These are phyloP conservation scores for Monosporozyma siamensis DNA, from an alignment of 805 yeast genomes.

Conservation along the genomic window DNA sequence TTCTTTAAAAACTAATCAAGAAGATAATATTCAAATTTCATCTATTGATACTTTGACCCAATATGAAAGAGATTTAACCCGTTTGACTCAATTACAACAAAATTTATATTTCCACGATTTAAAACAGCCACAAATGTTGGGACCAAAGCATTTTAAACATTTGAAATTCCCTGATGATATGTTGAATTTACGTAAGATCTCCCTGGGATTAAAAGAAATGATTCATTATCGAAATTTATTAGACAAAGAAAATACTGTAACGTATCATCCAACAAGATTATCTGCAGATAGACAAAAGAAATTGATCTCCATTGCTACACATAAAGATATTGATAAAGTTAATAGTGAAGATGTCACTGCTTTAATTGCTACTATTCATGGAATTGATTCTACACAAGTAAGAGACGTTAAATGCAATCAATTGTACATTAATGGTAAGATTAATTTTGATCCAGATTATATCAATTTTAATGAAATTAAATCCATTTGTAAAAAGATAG, in stretches of 20 bases:
- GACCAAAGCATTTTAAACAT: conserved; percentile 13
- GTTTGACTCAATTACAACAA: conserved; percentile 11
- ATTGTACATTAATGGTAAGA: conserved; percentile 3
- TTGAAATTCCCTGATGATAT: conserved; percentile 18
- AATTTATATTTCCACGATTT: conserved; percentile 13
- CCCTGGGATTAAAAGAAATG: conserved; percentile 4
- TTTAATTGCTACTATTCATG: conserved; percentile 15
- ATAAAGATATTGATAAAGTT: not conserved
- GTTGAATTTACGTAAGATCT: conserved; percentile 6
- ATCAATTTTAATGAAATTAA: conserved; percentile 14
- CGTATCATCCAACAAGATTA: no score
- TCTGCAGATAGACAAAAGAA: not conserved
- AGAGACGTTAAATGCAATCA: conserved; percentile 7
- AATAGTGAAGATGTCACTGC: not conserved
- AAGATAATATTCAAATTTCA: not conserved
- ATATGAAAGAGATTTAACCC: conserved; percentile 4
- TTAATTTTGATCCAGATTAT: conserved; percentile 8
- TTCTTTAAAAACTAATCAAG: not conserved
- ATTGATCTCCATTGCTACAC: not conserved
- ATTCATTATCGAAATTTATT: conserved; percentile 4
- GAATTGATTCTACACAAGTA: conserved; percentile 18
- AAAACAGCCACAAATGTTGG: conserved; percentile 13
- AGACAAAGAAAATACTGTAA: no score
- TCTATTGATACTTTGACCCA: not conserved
- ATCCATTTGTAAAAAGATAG: conserved; percentile 18